These are phyloP conservation scores for Ceratocystis smalleyi DNA, from an alignment of 2,329 filamentous ascomycete species.

Conservation along the genomic window DNA sequence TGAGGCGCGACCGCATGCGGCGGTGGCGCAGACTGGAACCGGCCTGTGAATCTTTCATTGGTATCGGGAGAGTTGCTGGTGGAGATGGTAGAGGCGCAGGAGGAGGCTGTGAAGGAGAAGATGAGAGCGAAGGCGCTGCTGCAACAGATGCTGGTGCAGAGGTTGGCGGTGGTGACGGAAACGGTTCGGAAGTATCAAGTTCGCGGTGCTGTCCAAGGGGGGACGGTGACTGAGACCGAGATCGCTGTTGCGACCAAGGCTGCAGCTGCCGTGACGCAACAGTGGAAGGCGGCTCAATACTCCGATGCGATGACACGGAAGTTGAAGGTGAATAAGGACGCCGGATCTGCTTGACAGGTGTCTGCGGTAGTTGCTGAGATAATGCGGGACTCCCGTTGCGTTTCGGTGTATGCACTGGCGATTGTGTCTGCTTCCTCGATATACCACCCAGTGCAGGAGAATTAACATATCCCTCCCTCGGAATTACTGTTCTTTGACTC, in stretches of 20 bases:
- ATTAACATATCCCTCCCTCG: neutral
- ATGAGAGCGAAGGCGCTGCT: neutral
- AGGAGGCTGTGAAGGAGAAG: neutral
- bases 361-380: slow-evolving; percentile 1
- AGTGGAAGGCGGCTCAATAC: neutral
- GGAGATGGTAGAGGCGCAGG: neutral
- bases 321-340: slow-evolving; percentile 8
- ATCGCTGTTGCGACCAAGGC: neutral
- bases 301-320: neutral
- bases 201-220: neutral
- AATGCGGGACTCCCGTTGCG: neutral
- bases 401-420: neutral
- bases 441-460: neutral
- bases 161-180: neutral
- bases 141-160: neutral
- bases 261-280: neutral
- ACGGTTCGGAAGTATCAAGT: neutral
- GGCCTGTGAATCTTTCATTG: neutral
- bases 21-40: slow-evolving; percentile 1
- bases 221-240: neutral
- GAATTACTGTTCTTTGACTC: neutral
- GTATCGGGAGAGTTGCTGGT: neutral
- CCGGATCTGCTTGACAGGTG: slow-evolving; percentile 12
- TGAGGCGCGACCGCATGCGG: slow-evolving; percentile 11
- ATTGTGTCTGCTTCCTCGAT: neutral